These are phyloP conservation scores for Ballota nigra DNA, from an alignment of 257 asterid genomes.

Conservation along the genomic window DNA sequence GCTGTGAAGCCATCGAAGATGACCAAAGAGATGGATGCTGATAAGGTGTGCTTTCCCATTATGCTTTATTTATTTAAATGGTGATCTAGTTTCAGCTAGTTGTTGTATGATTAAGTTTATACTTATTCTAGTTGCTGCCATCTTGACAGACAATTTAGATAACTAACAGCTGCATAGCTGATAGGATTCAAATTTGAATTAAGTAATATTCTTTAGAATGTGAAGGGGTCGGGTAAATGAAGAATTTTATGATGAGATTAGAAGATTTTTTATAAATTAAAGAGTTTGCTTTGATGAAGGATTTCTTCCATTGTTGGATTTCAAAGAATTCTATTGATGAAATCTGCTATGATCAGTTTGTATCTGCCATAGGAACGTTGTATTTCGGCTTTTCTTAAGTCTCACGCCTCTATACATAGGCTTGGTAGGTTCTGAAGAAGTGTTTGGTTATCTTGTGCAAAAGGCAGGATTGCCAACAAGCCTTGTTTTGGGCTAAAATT, in stretches of 20 bases:
- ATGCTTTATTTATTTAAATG: neutral
- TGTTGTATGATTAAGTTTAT: neutral
- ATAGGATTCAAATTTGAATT: neutral
- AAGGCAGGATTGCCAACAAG: neutral
- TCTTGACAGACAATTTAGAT: neutral
- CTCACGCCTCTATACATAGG: neutral
- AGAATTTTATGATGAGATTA: neutral
- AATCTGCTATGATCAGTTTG: neutral
- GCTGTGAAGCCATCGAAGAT: constrained; percentile 63
- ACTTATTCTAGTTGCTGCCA: neutral
- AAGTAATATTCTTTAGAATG: neutral
- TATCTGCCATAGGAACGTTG: neutral
- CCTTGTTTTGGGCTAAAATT: neutral
- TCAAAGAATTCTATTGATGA: neutral
- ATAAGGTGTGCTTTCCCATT: constrained; percentile 44
- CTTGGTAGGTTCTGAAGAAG: neutral
- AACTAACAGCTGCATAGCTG: neutral
- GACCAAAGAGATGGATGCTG: constrained; percentile 71
- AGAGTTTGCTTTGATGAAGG: neutral
- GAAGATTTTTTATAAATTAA: neutral
- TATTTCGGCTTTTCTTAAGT: neutral
- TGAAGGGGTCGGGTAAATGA: neutral
- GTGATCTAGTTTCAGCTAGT: neutral
- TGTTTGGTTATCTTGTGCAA: neutral
- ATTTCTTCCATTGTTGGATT: neutral